Evolutionary conservation across 192 early-diverging fungal species (phyloP).

Genomic region (Podila minutissima): DNA sequence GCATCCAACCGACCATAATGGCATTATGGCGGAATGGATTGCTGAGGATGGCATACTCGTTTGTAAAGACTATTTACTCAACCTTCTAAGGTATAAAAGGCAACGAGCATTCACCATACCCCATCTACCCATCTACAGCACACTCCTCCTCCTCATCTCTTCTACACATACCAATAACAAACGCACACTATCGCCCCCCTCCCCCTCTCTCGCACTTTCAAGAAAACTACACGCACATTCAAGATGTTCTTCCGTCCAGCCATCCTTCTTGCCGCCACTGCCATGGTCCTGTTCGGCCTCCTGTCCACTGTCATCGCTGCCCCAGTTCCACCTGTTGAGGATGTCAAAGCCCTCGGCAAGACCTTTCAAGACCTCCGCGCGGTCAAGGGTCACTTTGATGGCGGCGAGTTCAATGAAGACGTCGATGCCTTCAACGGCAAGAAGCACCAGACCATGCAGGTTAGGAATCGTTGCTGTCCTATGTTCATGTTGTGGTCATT

Average conservation of each 20-base stretch:
- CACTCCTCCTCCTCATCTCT: too few relatives aligned
- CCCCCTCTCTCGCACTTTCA: too few relatives aligned
- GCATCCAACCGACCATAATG: too few relatives aligned
- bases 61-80: too few relatives aligned
- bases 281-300: neutral
- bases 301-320: neutral
- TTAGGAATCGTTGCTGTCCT: neutral
- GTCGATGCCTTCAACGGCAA: conserved; percentile 29
- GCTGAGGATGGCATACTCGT: too few relatives aligned
- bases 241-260: conserved; percentile 1
- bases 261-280: neutral
- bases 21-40: too few relatives aligned
- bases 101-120: too few relatives aligned
- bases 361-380: conserved; percentile 31
- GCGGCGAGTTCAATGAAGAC: conserved; percentile 17
- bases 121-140: too few relatives aligned
- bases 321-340: neutral
- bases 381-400: conserved; percentile 15
- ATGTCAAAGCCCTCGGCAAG: neutral
- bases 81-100: too few relatives aligned
- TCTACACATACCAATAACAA: neutral
- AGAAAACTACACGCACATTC: too few relatives aligned
- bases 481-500: neutral
- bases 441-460: conserved; percentile 29
- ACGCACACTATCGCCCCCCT: neutral